phyloP scores from a whole-genome alignment of 2,329 filamentous ascomycete species.

The Colletotrichum aenigma region DNA sequence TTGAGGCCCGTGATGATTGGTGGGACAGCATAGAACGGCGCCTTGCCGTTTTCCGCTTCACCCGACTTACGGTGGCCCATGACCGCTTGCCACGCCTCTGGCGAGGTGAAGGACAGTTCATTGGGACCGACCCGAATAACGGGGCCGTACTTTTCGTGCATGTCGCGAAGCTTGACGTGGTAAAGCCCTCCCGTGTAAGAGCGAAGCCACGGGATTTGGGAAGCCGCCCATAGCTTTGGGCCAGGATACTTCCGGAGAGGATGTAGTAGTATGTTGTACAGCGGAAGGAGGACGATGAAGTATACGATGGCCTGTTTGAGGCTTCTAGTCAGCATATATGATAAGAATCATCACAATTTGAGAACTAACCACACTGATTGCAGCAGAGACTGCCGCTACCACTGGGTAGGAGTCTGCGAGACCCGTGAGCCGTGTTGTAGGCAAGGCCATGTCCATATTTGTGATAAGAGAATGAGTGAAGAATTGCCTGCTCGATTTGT shows the following conservation, averaged over 20 bases:
- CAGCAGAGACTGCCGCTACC: not conserved
- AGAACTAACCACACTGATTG: not conserved
- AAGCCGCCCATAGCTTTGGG: conserved; percentile 22
- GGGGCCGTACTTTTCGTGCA: conserved; percentile 45
- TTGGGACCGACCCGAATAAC: conserved; percentile 50
- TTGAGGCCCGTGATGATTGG: not conserved
- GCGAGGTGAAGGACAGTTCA: conserved; percentile 46
- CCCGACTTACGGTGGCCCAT: conserved; percentile 29
- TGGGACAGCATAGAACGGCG: not conserved
- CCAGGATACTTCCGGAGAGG: conserved; percentile 32
- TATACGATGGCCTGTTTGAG: not conserved
- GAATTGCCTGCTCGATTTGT: not conserved
- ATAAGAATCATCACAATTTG: not conserved
- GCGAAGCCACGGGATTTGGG: not conserved
- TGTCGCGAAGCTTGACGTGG: conserved; percentile 26
- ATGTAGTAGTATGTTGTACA: conserved; percentile 31
- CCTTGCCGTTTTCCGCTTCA: not conserved
- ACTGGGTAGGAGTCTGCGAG: not conserved
- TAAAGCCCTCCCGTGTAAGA: not conserved
- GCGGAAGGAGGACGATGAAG: not conserved
- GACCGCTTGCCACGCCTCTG: conserved; percentile 42
- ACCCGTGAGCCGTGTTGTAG: not conserved
- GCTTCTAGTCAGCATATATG: not conserved
- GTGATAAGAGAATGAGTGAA: not conserved
- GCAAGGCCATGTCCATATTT: not conserved